Evolutionary conservation across 345 rosid genomes (phyloP).

Genomic region (Brassica rapa): DNA sequence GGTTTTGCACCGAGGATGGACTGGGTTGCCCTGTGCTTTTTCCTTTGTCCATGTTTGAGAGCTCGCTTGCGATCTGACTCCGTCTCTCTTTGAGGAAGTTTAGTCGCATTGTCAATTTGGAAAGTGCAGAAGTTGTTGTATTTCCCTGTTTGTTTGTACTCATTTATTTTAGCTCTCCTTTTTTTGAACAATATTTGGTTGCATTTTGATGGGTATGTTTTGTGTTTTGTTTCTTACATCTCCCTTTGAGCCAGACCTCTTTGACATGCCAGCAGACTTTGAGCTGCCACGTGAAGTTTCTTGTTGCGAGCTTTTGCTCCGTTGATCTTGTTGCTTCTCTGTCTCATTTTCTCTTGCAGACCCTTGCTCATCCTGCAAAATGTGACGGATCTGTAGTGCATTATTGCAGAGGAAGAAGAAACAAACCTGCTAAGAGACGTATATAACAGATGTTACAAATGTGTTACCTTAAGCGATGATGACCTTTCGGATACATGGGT

Average conservation of each 20-base stretch:
- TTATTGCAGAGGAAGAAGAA: conserved; percentile 1
- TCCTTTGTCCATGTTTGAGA: conserved; percentile 58
- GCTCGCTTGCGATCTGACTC: conserved; percentile 62
- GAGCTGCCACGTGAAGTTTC: conserved; percentile 42
- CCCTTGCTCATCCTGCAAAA: conserved; percentile 42
- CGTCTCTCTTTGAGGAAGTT: conserved; percentile 86
- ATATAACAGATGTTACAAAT: background rate
- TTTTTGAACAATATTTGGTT: conserved; percentile 1
- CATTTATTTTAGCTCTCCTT: background rate
- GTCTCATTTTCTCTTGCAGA: conserved; percentile 44
- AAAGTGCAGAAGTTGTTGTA: conserved; percentile 58
- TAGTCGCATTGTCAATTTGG: conserved; percentile 77
- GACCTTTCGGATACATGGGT: conserved; percentile 46
- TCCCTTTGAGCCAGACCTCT: conserved; percentile 59
- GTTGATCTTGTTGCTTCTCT: conserved; percentile 47
- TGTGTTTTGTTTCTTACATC: conserved; percentile 57
- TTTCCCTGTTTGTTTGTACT: conserved; percentile 51
- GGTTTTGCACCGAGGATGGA: conserved; percentile 20
- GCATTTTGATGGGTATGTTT: background rate
- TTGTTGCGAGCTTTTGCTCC: conserved; percentile 47
- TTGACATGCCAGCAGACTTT: conserved; percentile 46
- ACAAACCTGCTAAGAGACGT: background rate
- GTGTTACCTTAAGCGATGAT: conserved; percentile 59
- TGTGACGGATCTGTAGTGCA: background rate
- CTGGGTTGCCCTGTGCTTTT: conserved; percentile 29